Evolutionary conservation across 768 basidiomycete genomes (phyloP).

Genomic region (Tylopilus sp.): DNA sequence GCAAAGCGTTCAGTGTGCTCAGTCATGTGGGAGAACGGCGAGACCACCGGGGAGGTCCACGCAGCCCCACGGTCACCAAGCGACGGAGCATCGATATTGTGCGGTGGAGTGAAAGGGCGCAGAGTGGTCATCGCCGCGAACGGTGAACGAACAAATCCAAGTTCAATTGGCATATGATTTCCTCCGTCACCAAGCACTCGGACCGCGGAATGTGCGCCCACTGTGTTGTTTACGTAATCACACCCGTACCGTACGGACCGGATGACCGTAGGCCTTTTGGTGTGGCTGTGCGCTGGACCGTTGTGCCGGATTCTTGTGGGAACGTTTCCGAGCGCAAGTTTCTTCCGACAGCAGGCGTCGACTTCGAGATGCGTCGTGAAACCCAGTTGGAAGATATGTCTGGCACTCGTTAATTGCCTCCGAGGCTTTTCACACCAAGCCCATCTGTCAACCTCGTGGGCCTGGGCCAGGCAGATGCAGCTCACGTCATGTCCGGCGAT

Average conservation of each 20-base stretch:
- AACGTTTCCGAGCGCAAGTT: too few relatives aligned
- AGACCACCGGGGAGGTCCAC: too few relatives aligned
- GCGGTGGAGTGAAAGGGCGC: background rate
- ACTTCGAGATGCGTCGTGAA: background rate
- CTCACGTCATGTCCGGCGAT: conserved; percentile 18
- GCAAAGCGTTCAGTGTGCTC: conserved; percentile 14
- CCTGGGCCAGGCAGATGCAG: background rate
- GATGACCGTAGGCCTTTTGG: too few relatives aligned
- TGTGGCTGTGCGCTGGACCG: background rate
- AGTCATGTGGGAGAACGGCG: background rate
- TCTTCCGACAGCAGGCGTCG: too few relatives aligned
- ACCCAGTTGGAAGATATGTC: background rate
- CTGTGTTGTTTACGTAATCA: conserved; percentile 16
- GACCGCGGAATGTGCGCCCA: background rate
- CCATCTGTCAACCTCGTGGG: conserved; percentile 5
- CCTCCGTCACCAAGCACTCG: background rate
- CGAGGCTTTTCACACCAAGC: background rate
- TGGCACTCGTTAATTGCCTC: background rate
- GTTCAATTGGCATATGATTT: conserved; percentile 1
- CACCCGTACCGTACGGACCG: too few relatives aligned
- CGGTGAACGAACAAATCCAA: conserved; percentile 3
- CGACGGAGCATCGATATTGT: background rate
- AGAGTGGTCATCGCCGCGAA: background rate
- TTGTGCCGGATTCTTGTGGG: background rate
- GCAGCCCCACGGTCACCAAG: background rate